phyloP scores from a whole-genome alignment of 805 yeast genomes.

The Zygoascus bituminiphila region DNA sequence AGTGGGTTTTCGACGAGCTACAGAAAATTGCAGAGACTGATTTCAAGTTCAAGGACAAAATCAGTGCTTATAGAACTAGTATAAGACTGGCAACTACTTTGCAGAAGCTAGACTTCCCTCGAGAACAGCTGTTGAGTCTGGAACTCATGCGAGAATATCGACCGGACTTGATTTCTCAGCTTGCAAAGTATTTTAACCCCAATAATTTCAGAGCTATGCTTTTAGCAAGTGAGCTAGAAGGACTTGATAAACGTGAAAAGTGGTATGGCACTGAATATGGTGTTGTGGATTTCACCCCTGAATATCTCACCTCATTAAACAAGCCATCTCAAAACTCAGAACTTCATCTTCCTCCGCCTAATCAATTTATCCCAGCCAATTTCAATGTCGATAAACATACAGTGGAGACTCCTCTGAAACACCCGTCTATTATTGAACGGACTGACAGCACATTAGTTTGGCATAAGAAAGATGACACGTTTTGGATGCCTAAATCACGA shows the following conservation, averaged over 20 bases:
- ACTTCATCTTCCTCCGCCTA: conserved; percentile 60
- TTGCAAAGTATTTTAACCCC: conserved; percentile 42
- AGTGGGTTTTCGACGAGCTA: conserved; percentile 76
- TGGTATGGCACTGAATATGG: conserved; percentile 90
- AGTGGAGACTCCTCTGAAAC: conserved; percentile 35
- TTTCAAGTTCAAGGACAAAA: conserved; percentile 76
- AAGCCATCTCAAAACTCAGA: conserved; percentile 24
- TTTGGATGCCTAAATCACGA: conserved; percentile 80
- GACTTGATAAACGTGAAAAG: conserved; percentile 47
- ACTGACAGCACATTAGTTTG: conserved; percentile 53
- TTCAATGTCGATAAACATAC: conserved; percentile 48
- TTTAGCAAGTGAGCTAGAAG: conserved; percentile 43
- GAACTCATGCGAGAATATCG: conserved; percentile 52
- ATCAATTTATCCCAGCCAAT: conserved; percentile 74
- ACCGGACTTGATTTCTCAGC: conserved; percentile 43
- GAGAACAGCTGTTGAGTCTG: conserved; percentile 51
- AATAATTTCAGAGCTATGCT: conserved; percentile 55
- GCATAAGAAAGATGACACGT: conserved; percentile 85
- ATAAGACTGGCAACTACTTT: conserved; percentile 55
- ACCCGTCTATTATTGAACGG: conserved; percentile 55
- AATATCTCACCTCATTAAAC: conserved; percentile 31
- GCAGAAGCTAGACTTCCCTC: conserved; percentile 55
- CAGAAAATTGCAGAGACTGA: conserved; percentile 56
- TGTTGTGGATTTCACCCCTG: conserved; percentile 19
- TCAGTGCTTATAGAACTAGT: conserved; percentile 62